phyloP scores from a whole-genome alignment of 768 basidiomycete genomes.

The Mycena capillaripes region DNA sequence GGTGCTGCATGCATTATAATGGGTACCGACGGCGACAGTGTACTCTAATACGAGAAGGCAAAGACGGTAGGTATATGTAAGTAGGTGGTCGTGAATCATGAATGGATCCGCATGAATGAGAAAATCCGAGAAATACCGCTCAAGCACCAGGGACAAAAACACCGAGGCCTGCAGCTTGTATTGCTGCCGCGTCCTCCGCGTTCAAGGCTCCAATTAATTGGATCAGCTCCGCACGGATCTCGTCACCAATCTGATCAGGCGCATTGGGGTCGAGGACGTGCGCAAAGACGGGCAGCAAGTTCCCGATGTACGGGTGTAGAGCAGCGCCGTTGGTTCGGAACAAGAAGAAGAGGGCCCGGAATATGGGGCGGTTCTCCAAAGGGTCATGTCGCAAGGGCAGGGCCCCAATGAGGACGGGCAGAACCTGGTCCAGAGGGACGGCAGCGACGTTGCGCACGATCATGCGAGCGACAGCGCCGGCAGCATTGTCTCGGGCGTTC shows the following conservation, averaged over 20 bases:
- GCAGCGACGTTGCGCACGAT: conserved; percentile 84
- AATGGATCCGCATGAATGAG: conserved; percentile 22
- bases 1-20: conserved; percentile 7
- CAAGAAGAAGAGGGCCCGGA: conserved; percentile 90
- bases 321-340: conserved; percentile 82
- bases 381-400: conserved; percentile 91
- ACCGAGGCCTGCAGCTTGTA: conserved; percentile 83
- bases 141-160: conserved; percentile 64
- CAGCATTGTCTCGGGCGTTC: conserved; percentile 97
- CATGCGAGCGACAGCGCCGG: conserved; percentile 91
- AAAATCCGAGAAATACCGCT: conserved; percentile 25
- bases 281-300: conserved; percentile 83
- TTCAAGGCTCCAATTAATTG: conserved; percentile 81
- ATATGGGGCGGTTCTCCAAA: conserved; percentile 91
- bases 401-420: conserved; percentile 85
- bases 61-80: conserved; percentile 9
- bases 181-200: conserved; percentile 79
- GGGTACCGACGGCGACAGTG: conserved; percentile 21
- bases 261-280: conserved; percentile 84
- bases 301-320: conserved; percentile 83
- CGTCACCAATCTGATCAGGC: conserved; percentile 85
- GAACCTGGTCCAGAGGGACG: conserved; percentile 91
- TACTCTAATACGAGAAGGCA: conserved; percentile 29
- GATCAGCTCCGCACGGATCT: conserved; percentile 82
- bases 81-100: conserved; percentile 31